These are phyloP conservation scores for Aureobasidium sp. DNA, from an alignment of 2,329 filamentous ascomycete genomes.

Conservation along the genomic window DNA sequence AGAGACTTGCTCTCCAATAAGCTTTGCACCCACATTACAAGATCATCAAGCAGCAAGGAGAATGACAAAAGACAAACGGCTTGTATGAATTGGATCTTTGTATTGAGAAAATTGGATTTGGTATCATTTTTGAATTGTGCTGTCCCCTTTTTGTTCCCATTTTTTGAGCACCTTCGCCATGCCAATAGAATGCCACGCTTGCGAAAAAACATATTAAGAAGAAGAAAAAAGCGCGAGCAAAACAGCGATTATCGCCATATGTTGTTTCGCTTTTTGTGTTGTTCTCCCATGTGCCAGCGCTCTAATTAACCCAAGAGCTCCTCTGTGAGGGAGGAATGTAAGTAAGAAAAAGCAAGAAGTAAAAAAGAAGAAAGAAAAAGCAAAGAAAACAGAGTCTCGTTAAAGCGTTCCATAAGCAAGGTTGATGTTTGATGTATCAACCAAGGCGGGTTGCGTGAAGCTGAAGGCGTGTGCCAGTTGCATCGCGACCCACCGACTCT, in stretches of 20 bases:
- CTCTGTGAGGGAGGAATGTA: background rate
- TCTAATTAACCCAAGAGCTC: constrained; percentile 6
- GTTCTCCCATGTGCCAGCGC: background rate
- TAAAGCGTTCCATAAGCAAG: background rate
- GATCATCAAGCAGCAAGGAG: background rate
- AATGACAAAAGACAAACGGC: background rate
- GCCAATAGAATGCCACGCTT: constrained; percentile 4
- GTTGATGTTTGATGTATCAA: background rate
- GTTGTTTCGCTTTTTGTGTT: background rate
- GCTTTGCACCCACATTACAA: too few species aligned
- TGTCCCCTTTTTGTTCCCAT: background rate
- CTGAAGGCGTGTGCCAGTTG: constrained; percentile 4
- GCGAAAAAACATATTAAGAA: background rate
- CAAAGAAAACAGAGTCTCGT: background rate
- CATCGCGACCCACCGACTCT: background rate
- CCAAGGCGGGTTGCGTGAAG: background rate
- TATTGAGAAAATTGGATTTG: background rate
- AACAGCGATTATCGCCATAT: background rate
- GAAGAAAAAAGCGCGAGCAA: background rate
- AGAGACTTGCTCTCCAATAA: too few species aligned
- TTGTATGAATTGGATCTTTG: background rate
- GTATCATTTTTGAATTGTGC: background rate
- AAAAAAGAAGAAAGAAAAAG: background rate
- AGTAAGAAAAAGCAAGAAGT: background rate
- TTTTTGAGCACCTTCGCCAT: constrained; percentile 10